Percentiles rank a stretch among this genome's conserved stretches.
These are phyloP conservation scores for Talaromyces liani DNA, from an alignment of 495 filamentous ascomycete species.

Conservation along the genomic window DNA sequence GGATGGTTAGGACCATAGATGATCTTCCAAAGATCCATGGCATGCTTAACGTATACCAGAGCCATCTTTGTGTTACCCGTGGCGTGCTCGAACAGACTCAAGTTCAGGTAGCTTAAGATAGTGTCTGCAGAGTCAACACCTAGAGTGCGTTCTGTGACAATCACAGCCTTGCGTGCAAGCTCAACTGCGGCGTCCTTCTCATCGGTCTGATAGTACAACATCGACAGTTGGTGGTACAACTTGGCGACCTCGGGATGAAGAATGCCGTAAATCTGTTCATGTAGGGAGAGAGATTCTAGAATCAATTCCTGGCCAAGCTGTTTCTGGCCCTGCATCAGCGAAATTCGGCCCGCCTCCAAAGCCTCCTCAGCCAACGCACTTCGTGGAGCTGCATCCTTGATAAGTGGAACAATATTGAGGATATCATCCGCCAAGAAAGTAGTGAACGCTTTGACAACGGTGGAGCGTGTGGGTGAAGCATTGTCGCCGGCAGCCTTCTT, in stretches of 20 bases:
- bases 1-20: conserved; percentile 92
- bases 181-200: conserved; percentile 95
- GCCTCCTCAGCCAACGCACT: conserved; percentile 92
- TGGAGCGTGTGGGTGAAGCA: conserved; percentile 44
- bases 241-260: conserved; percentile 94
- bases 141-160: conserved; percentile 89
- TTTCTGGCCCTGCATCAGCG: conserved; percentile 88
- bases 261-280: conserved; percentile 98
- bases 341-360: conserved; percentile 89
- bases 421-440: conserved; percentile 83
- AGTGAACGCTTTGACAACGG: conserved; percentile 34
- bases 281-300: conserved; percentile 86
- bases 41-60: conserved; percentile 80
- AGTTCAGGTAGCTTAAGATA: conserved; percentile 87
- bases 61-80: conserved; percentile 80
- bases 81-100: conserved; percentile 90
- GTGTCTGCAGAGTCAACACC: conserved; percentile 94
- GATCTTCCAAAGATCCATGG: conserved; percentile 92
- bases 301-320: conserved; percentile 94
- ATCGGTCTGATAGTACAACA: conserved; percentile 90
- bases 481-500: conserved; percentile 44
- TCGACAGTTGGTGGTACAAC: conserved; percentile 89
- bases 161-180: conserved; percentile 90
- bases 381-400: conserved; percentile 86
- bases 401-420: conserved; percentile 80